Evolutionary conservation across 2,329 filamentous ascomycete genomes (phyloP).

Genomic region (Dactylellina sp.): DNA sequence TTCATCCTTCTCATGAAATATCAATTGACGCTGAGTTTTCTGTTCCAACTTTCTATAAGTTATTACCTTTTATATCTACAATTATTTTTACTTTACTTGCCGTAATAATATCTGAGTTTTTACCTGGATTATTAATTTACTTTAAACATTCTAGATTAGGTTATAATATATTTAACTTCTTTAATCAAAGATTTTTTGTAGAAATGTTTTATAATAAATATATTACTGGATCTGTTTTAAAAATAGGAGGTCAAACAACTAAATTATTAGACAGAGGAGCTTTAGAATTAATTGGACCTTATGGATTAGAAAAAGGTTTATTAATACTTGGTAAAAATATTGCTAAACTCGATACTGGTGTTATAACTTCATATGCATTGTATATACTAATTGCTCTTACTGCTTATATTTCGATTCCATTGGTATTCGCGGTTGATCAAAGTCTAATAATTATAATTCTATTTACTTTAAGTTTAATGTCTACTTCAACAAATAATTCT

Average conservation of each 20-base stretch:
- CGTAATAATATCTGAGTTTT: slow-evolving; percentile 61
- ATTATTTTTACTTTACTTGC: slow-evolving; percentile 61
- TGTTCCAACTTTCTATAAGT: slow-evolving; percentile 61
- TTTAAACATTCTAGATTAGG: slow-evolving; percentile 61
- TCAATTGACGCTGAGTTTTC: slow-evolving; percentile 61
- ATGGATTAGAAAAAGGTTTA: slow-evolving; percentile 57
- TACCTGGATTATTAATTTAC: slow-evolving; percentile 59
- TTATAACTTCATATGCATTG: slow-evolving; percentile 31
- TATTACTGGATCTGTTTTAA: slow-evolving; percentile 62
- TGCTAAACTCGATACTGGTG: slow-evolving; percentile 30
- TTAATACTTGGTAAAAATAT: slow-evolving; percentile 23
- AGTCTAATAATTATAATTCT: slow-evolving; percentile 28
- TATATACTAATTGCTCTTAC: slow-evolving; percentile 27
- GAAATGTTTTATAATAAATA: slow-evolving; percentile 64
- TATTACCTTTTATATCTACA: slow-evolving; percentile 61
- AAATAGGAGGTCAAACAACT: slow-evolving; percentile 63
- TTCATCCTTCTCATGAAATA: slow-evolving; percentile 61
- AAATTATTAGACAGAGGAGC: slow-evolving; percentile 63
- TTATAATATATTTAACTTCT: slow-evolving; percentile 62
- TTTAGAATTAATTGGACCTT: slow-evolving; percentile 62
- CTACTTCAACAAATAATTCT: too few relatives aligned
- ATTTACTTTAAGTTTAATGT: neutral
- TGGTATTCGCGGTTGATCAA: slow-evolving; percentile 17
- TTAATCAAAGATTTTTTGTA: slow-evolving; percentile 62
- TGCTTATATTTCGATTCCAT: slow-evolving; percentile 28